Base-by-base conservation (phyloP, 2,329 filamentous ascomycete species). In the Macrophomina pseudophaseolina region DNA sequence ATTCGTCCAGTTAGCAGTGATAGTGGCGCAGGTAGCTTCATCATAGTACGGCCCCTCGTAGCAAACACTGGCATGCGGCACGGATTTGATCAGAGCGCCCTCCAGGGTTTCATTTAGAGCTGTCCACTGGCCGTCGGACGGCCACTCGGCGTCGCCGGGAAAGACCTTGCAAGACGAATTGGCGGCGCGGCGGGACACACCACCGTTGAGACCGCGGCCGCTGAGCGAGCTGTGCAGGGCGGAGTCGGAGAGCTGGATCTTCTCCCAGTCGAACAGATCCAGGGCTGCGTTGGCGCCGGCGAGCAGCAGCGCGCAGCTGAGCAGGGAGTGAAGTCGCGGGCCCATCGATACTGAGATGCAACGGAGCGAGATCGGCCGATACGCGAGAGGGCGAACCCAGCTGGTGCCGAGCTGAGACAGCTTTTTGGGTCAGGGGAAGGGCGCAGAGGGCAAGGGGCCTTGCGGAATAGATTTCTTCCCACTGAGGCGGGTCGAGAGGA, bases 141-240 rank as follows among this genome's bases (percentile, higher is more conserved):
- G 86, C 86, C 85, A 87, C 49, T 72, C 72, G 11, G 73, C 30
- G 14, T 80, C 79, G 30, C 78, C 80, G 2, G 83, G 84, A 53
- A 80, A 82, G 1, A 82, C 77, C 72, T 85, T 86, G 75, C 84
- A 86, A 12, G 44, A 62, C 8, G 58, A 18, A 11, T 62, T 49
- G n/a, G 44, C 58, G 44, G 58, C 58, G 42, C 58, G 58, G 42
- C 42, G 42, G 56, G 35, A 33, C 40, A 42, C 28, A 18, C 54
- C 54, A 28, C 44, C 40, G 12, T 9, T 6, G 23, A 59, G 14
- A 18, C 16, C 54, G 18, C 38, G 54, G 16, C 18, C 23, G 12
- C 12, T 49, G 42, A 35, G 30, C 44, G 58, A 14, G 9, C 16
- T 9, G 42, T 44, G 42, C 58, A 62, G 32, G 16, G 28, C 32